Evolutionary conservation across 768 basidiomycete genomes (phyloP), one percentile per base, ranked within the genome.

Genomic region (Mycena vulgaris): DNA sequence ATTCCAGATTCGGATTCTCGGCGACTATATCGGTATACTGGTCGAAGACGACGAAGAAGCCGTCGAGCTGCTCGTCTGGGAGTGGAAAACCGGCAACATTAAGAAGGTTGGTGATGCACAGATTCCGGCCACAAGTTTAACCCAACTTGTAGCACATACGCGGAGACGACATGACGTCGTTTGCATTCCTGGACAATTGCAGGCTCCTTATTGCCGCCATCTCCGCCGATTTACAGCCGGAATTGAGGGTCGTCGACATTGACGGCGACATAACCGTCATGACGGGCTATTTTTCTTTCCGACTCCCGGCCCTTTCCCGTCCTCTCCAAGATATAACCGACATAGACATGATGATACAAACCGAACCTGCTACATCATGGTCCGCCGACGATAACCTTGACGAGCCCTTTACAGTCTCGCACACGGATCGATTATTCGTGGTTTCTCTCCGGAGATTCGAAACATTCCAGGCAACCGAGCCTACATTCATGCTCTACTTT

Each of bases 1-100:
- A 25, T 80, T 77, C 61, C 64, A 80, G 42, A 78, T 81, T 5
- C 78, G 81, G 58, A 77, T 83, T 27, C 82, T 77, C 65, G 80
- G 79, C 47, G 45, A 71, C 25, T 76, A 71, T 40, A 13, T 83
- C 11, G 82, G 73, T 5, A n/a, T 83, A 33, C 69, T 81, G 75
- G 72, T 72, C 57, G 69, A 67, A 33, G 23, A 30, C 7, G 69
- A 65, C 48, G 48, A 45, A n/a, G 25, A 63, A 11, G n/a, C 58
- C 2, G 66, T 37, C 33, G n/a, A 63, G 30, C 76, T 83, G 2
- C 52, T 77, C n/a, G 60, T 83, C 25, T 83, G 78, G 81, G 73
- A 83, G 42, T 83, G 82, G 83, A 75, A 73, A 58, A 80, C 66
- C 39, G 81, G 81, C 21, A 51, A 49, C 5, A 60, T 74, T 17